Percentiles rank a stretch among this genome's conserved stretches.
Conservation (phyloP, 2,329 filamentous ascomycete species). For the Hymenoscyphus fraxineus region DNA sequence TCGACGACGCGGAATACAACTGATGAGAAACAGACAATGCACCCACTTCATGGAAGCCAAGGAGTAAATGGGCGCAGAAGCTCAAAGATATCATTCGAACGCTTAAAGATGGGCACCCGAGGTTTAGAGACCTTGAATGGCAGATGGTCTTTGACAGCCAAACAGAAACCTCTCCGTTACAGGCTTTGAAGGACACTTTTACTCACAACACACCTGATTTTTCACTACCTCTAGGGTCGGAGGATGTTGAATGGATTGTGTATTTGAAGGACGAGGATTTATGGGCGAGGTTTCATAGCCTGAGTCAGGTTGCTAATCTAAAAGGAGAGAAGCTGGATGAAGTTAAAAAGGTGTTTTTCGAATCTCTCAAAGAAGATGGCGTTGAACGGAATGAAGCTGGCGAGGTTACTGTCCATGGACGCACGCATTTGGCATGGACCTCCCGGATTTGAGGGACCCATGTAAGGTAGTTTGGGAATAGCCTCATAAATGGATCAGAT, state of each 20-base stretch:
- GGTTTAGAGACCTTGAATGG: constrained; percentile 66
- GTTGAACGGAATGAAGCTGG: constrained; percentile 58
- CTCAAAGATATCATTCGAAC: constrained; percentile 58
- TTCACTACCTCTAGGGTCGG: constrained; percentile 57
- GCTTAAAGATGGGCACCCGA: constrained; percentile 54
- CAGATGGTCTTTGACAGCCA: constrained; percentile 60
- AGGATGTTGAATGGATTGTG: constrained; percentile 53
- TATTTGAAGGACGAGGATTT: constrained; percentile 56
- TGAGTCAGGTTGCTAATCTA: constrained; percentile 64
- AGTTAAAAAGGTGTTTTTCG: constrained; percentile 49
- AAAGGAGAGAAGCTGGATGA: constrained; percentile 45
- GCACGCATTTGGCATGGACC: constrained; percentile 63
- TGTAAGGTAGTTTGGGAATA: not conserved
- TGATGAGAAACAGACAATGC: constrained; percentile 55
- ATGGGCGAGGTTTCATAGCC: constrained; percentile 61
- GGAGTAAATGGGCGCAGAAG: constrained; percentile 57
- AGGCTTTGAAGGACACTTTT: constrained; percentile 44
- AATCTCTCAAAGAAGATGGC: constrained; percentile 49
- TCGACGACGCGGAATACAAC: no score
- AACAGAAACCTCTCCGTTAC: constrained; percentile 48
- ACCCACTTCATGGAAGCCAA: constrained; percentile 50
- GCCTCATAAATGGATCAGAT: not conserved
- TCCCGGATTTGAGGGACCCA: constrained; percentile 36
- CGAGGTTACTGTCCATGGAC: constrained; percentile 60
- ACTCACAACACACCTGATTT: constrained; percentile 47